Percentiles rank a stretch among this genome's conserved stretches.
phyloP scores from a whole-genome alignment of 306 rosid species.

The Dalbergia cultrata region DNA sequence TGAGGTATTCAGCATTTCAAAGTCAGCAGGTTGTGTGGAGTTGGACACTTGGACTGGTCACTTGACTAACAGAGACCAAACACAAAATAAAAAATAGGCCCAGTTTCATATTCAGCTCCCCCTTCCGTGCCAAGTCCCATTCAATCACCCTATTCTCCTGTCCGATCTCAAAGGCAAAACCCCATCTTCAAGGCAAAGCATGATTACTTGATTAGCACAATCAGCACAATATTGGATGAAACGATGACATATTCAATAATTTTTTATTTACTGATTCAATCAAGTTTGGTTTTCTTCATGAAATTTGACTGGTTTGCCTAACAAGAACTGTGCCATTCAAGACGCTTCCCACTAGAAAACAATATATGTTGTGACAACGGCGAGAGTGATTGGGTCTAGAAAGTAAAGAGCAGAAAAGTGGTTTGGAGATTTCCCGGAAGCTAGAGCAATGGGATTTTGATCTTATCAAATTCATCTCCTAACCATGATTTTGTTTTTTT shows the following conservation, averaged over 20 bases:
- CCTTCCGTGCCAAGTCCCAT: conserved; percentile 41
- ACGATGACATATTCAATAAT: not conserved
- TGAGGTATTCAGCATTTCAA: not conserved
- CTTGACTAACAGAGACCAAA: conserved; percentile 36
- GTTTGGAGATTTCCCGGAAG: not conserved
- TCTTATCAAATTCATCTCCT: not conserved
- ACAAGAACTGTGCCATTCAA: conserved; percentile 14
- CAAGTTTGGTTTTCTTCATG: not conserved
- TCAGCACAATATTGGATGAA: not conserved
- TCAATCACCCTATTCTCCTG: not conserved
- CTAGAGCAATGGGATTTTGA: not conserved
- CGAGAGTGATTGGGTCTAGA: not conserved
- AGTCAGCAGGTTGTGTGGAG: conserved; percentile 12
- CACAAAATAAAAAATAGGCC: not conserved
- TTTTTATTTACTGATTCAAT: not conserved
- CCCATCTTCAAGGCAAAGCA: not conserved
- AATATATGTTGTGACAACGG: not conserved
- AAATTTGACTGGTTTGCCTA: conserved; percentile 19
- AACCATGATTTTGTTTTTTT: conserved; percentile 5
- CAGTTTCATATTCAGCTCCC: conserved; percentile 45
- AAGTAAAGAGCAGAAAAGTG: not conserved
- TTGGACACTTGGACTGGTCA: conserved; percentile 35
- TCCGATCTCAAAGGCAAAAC: not conserved
- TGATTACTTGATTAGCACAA: not conserved
- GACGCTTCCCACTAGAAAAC: not conserved